Evolutionary conservation across 257 asterid genomes (phyloP), one percentile per base, ranked within the genome.

Genomic region (Parsonsia alboflavescens): DNA sequence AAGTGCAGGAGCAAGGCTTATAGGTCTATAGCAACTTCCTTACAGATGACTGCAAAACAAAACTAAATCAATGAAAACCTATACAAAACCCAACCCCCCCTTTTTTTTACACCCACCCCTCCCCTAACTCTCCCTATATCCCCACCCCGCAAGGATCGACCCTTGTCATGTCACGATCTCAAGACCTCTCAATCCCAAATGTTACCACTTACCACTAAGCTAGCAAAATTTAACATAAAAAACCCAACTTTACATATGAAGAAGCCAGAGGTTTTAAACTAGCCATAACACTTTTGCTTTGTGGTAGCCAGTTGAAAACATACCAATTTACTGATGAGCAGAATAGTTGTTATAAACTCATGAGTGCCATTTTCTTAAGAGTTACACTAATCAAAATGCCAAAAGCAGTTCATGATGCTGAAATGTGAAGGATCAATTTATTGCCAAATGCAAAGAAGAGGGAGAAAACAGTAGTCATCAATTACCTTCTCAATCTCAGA

Each of bases 401-500:
- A 7, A 62, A 62, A 33, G 12, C 42, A 62, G 33, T 11, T 30
- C 45, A 62, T 16, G 24, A 33, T 30, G 68, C 12, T 24, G 45
- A 7, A 62, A 30, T 12, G 33, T 30, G 11, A 33, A 30, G 21
- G 5, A 33, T 62, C 45, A 62, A 24, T 59, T 59, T 59, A 59
- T 59, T 59, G 41, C 41, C 45, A 13, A 62, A 30, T 33, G 49
- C 12, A 45, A 7, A 7, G 10, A 45, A 45, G 49, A 7, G 45
- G 21, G 30, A 30, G 33, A n/a, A 13, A 12, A 64, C 36, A 64
- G 69, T 36, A 15, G 12, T 19, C 12, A 19, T 63, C n/a, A 63
- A 49, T 59, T 30, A 68, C 76, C 78, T 74, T 73, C 41, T 74
- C 80, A 54, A 56, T 68, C 54, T 19, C 68, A 74, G 50, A 74